Evolutionary conservation across 1,284 basidiomycete genomes (phyloP).

Genomic region (Anthracocystis setariae): DNA sequence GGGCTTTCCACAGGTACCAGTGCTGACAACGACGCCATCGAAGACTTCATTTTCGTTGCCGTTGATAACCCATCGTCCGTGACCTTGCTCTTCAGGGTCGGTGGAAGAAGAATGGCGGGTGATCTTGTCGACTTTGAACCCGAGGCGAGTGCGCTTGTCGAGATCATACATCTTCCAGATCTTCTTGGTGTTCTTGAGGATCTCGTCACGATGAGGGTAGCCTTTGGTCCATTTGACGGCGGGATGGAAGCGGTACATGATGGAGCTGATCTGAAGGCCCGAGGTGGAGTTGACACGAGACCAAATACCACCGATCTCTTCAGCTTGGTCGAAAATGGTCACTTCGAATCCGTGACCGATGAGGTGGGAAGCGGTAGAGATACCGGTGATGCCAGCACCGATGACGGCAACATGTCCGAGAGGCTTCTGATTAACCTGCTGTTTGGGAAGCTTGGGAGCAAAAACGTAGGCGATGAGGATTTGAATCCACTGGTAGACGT

Average conservation of each 20-base stretch:
- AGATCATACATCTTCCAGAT: slow-evolving; percentile 74
- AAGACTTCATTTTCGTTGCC: slow-evolving; percentile 70
- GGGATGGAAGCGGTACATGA: slow-evolving; percentile 69
- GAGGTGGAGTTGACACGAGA: slow-evolving; percentile 74
- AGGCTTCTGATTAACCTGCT: slow-evolving; percentile 43
- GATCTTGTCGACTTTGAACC: slow-evolving; percentile 66
- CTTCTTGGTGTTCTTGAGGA: slow-evolving; percentile 72
- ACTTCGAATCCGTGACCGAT: slow-evolving; percentile 66
- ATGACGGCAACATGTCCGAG: slow-evolving; percentile 67
- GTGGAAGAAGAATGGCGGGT: slow-evolving; percentile 63
- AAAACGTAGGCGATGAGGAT: slow-evolving; percentile 56
- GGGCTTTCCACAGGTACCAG: slow-evolving; percentile 74
- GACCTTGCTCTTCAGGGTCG: slow-evolving; percentile 67
- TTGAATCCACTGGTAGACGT: slow-evolving; percentile 61
- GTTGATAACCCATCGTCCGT: slow-evolving; percentile 72
- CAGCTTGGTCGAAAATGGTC: slow-evolving; percentile 65
- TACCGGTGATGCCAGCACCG: slow-evolving; percentile 68
- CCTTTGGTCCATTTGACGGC: slow-evolving; percentile 51
- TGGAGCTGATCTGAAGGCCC: slow-evolving; percentile 74
- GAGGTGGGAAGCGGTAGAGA: slow-evolving; percentile 67
- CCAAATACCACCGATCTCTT: slow-evolving; percentile 73
- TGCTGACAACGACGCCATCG: slow-evolving; percentile 73
- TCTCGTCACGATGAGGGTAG: slow-evolving; percentile 74
- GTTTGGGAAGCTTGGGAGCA: slow-evolving; percentile 51
- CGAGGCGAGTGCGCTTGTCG: slow-evolving; percentile 72